Percentiles rank a stretch among this genome's conserved stretches.
phyloP scores from a whole-genome alignment of 2,329 filamentous ascomycete genomes.

The Clonostachys chloroleuca region DNA sequence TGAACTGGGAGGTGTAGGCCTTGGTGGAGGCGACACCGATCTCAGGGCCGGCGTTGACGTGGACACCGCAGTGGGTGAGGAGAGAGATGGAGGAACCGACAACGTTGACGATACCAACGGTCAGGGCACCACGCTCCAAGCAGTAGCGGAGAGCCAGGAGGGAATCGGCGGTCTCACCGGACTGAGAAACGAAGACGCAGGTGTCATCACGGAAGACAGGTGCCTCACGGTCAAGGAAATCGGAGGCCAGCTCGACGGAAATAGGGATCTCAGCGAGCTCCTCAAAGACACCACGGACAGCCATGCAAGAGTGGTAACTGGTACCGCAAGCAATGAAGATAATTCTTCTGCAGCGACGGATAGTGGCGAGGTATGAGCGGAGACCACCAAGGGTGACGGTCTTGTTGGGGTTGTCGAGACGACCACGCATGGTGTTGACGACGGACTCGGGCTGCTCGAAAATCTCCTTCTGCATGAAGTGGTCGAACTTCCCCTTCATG shows the following conservation, averaged over 20 bases:
- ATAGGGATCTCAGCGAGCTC: conserved; percentile 98
- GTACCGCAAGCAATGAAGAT: conserved; percentile 99
- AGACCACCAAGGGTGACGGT: conserved; percentile 93
- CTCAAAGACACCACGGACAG: conserved; percentile 95
- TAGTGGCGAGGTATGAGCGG: conserved; percentile 93
- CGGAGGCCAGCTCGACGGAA: conserved; percentile 91
- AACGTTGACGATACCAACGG: conserved; percentile 97
- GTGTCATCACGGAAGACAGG: conserved; percentile 99
- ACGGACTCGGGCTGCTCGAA: conserved; percentile 99
- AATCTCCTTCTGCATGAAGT: conserved; percentile 99
- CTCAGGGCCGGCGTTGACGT: conserved; percentile 98
- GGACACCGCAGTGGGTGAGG: conserved; percentile 98
- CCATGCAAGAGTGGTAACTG: conserved; percentile 99
- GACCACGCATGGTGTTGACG: conserved; percentile 99
- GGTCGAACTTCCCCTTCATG: conserved; percentile 99
- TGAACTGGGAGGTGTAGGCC: conserved; percentile 98
- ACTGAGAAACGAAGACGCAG: conserved; percentile 98
- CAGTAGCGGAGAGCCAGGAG: conserved; percentile 97
- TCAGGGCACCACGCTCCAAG: conserved; percentile 93
- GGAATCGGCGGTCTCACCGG: conserved; percentile 96
- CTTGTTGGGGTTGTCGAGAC: conserved; percentile 90
- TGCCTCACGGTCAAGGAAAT: conserved; percentile 94
- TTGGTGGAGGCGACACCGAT: conserved; percentile 99
- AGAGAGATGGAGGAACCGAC: conserved; percentile 98
- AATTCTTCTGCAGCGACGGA: conserved; percentile 91